These are phyloP conservation scores for barley (Hordeum vulgare) DNA, from an alignment of 176 grass and related monocot species.

Conservation along the genomic window MorexV3_pseudomolecules_assembly NC_058523.1:463352935-463353434, in stretches of 20 bases:
- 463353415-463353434: no score
- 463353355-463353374: not conserved
- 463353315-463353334: not conserved
- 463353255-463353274: not conserved
- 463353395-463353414: no score
- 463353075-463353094: not conserved
- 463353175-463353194: not conserved
- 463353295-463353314: not conserved
- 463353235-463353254: not conserved
- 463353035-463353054: not conserved
- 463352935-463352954: not conserved
- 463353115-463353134: constrained; percentile 30
- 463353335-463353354: not conserved
- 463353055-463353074: constrained; percentile 15
- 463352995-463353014: constrained; percentile 24
- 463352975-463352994: constrained; percentile 26
- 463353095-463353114: constrained; percentile 11
- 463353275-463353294: not conserved
- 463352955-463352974: constrained; percentile 18
- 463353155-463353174: constrained; percentile 29
- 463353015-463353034: not conserved
- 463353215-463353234: constrained; percentile 20
- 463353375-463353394: not conserved
- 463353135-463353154: not conserved
- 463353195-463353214: not conserved